A percentile compares a stretch with the other conserved stretches of the same genome.
Conservation (phyloP, 352 stramenopile genomes). For the Blastocystis sp. region DNA sequence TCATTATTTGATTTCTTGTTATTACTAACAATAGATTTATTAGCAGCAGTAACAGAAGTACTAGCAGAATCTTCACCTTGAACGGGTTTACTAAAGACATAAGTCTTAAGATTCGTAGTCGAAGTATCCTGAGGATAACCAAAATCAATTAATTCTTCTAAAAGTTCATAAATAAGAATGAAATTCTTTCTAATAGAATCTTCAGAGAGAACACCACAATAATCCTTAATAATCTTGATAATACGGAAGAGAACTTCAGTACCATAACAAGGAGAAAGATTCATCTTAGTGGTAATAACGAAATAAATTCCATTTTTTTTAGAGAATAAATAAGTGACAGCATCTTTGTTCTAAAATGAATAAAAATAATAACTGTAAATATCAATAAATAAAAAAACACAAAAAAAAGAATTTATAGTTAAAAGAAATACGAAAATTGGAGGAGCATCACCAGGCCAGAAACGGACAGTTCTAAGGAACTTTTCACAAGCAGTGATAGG, state of each 20-base stretch:
- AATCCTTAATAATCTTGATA: conserved; percentile 94
- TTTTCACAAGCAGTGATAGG: conserved; percentile 57
- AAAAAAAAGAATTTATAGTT: conserved; percentile 27
- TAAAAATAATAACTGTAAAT: too few relatives aligned
- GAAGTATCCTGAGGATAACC: conserved; percentile 87
- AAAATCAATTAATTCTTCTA: conserved; percentile 86
- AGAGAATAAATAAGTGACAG: conserved; percentile 86
- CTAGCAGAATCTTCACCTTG: conserved; percentile 46
- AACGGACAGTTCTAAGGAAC: conserved; percentile 97
- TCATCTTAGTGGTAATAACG: conserved; percentile 76
- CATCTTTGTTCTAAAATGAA: conserved; percentile 59
- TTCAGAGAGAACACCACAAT: conserved; percentile 87
- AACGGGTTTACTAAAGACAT: conserved; percentile 95
- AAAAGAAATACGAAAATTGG: conserved; percentile 61
- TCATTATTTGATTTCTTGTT: conserved; percentile 71
- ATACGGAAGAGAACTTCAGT: conserved; percentile 78
- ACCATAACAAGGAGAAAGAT: conserved; percentile 77
- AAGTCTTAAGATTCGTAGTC: conserved; percentile 83
- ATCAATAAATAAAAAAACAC: not conserved
- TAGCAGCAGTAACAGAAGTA: conserved; percentile 42
- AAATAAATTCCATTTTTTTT: conserved; percentile 95
- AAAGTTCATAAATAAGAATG: conserved; percentile 90
- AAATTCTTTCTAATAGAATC: conserved; percentile 99
- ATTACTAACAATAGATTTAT: conserved; percentile 39
- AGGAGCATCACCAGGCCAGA: conserved; percentile 85